A percentile compares a stretch with the other conserved stretches of the same genome.
phyloP scores from a whole-genome alignment of 169 alveolate genomes.

The Cryptosporidium viatorum region DNA sequence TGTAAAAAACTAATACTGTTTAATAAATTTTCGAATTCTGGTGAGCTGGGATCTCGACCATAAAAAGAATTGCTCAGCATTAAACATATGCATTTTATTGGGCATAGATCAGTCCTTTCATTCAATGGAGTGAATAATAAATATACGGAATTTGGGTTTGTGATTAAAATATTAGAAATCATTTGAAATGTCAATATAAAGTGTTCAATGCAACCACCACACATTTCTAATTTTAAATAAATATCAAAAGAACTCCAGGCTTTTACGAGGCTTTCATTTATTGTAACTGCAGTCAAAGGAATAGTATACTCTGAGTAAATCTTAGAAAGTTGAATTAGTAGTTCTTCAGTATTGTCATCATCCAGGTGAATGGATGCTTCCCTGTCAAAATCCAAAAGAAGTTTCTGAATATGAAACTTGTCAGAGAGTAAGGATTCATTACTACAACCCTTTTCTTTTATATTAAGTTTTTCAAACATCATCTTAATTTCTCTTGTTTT shows the following conservation, averaged over 20 bases:
- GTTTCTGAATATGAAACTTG: slow-evolving; percentile 21
- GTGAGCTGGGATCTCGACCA: background rate
- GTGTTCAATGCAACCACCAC: slow-evolving; percentile 58
- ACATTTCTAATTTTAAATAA: slow-evolving; percentile 19
- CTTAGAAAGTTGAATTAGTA: background rate
- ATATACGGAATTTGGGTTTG: slow-evolving; percentile 45
- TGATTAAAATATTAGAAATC: slow-evolving; percentile 1
- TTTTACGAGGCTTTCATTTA: background rate
- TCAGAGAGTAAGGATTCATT: background rate
- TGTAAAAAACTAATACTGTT: background rate
- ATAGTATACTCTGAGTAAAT: background rate
- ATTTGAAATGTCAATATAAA: slow-evolving; percentile 12
- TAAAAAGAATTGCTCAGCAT: background rate
- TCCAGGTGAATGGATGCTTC: slow-evolving; percentile 17
- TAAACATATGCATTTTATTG: slow-evolving; percentile 6
- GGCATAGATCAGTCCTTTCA: slow-evolving; percentile 8
- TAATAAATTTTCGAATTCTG: background rate
- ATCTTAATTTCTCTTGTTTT: background rate
- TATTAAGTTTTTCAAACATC: slow-evolving; percentile 3
- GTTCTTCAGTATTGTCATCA: slow-evolving; percentile 33
- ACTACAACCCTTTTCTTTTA: background rate
- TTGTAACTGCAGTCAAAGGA: background rate
- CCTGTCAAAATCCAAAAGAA: slow-evolving; percentile 15
- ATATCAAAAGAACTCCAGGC: background rate
- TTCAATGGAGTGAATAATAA: slow-evolving; percentile 24